Conservation (phyloP, 768 basidiomycete species). For the Hortiboletus flavorubellus region DNA sequence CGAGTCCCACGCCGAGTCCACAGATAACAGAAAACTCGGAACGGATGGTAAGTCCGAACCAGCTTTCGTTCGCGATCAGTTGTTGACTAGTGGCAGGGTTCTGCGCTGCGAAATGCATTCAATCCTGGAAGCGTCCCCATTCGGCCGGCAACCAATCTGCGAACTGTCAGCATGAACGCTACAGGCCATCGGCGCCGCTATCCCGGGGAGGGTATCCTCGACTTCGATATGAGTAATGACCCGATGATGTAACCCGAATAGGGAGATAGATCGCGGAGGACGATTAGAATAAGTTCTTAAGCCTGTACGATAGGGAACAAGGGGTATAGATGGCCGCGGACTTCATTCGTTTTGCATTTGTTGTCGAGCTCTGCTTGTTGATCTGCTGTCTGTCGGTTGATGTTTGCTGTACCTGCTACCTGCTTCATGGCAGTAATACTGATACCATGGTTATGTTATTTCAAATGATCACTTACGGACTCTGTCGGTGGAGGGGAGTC, state of each 20-base stretch:
- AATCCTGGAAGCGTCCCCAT: background rate
- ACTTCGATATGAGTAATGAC: background rate
- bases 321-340: background rate
- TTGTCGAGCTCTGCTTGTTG: background rate
- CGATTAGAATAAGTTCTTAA: background rate
- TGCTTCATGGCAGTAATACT: background rate
- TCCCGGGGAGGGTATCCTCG: slow-evolving; percentile 18
- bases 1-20: slow-evolving; percentile 10
- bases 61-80: background rate
- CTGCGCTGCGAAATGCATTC: background rate
- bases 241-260: background rate
- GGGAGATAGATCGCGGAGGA: background rate
- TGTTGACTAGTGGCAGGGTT: background rate
- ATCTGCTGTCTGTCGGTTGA: background rate
- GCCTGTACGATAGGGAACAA: background rate
- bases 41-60: slow-evolving; percentile 2
- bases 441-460: background rate
- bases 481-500: background rate
- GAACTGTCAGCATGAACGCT: slow-evolving; percentile 11
- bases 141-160: background rate
- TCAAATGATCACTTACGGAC: background rate
- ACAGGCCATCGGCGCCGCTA: background rate
- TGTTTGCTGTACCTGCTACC: background rate
- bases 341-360: background rate
- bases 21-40: background rate